Conservation (phyloP, 768 basidiomycete species). For the Naganishia friedmannii region DNA sequence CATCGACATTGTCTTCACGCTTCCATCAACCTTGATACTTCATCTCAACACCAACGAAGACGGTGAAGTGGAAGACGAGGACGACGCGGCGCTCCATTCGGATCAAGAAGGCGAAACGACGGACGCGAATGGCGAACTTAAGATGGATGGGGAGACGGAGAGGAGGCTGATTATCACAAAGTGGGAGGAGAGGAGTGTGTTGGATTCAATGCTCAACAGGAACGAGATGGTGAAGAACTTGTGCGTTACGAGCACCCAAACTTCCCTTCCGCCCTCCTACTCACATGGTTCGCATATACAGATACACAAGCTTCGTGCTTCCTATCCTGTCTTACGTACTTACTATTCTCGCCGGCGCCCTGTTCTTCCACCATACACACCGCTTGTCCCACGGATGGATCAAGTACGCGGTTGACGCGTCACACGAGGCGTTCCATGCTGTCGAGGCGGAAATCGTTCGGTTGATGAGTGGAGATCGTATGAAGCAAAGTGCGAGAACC, state of each 20-base stretch:
- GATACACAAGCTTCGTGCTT: constrained; percentile 24
- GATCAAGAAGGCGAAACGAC: background rate
- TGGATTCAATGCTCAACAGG: constrained; percentile 22
- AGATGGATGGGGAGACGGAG: constrained; percentile 24
- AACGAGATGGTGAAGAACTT: constrained; percentile 12
- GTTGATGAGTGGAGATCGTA: background rate
- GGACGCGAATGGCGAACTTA: constrained; percentile 11
- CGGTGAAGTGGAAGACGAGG: constrained; percentile 26
- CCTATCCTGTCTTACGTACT: constrained; percentile 22
- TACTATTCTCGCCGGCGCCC: constrained; percentile 21
- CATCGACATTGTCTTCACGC: constrained; percentile 26
- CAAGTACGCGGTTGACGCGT: constrained; percentile 25
- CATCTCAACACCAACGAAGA: constrained; percentile 31
- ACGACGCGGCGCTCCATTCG: constrained; percentile 10
- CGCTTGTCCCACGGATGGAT: constrained; percentile 24
- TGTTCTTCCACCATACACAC: constrained; percentile 26
- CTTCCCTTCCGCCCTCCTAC: background rate
- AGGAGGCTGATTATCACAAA: constrained; percentile 24
- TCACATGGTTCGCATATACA: background rate
- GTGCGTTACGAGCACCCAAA: background rate
- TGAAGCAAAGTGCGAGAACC: background rate
- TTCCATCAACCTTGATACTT: constrained; percentile 27
- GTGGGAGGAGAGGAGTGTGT: constrained; percentile 30
- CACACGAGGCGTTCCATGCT: constrained; percentile 18
- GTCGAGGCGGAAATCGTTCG: constrained; percentile 5